Percentiles rank a stretch among this genome's conserved stretches.
Conservation (phyloP, 2,329 filamentous ascomycete species). For the Claviceps capensis region DNA sequence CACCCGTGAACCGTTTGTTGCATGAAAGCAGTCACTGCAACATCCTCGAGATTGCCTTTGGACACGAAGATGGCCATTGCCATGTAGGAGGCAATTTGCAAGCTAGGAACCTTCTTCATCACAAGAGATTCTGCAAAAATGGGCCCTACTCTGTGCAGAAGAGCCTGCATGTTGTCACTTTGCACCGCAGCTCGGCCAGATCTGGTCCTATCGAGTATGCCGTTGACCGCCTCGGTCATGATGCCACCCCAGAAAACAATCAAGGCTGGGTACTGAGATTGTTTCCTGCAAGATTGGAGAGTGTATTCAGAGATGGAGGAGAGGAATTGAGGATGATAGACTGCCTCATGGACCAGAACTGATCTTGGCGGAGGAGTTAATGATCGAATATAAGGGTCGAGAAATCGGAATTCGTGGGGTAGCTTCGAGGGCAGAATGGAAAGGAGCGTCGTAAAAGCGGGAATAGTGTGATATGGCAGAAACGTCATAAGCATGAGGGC, state of each 20-base stretch:
- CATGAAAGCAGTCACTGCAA: constrained; percentile 75
- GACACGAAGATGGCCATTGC: constrained; percentile 73
- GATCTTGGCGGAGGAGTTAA: constrained; percentile 65
- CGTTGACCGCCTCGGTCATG: constrained; percentile 71
- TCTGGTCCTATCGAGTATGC: constrained; percentile 62
- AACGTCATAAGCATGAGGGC: constrained; percentile 68
- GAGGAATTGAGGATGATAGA: constrained; percentile 65
- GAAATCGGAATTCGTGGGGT: constrained; percentile 65
- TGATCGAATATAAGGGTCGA: constrained; percentile 73
- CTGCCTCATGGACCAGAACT: constrained; percentile 70
- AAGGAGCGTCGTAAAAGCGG: constrained; percentile 72
- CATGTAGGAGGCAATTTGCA: constrained; percentile 86
- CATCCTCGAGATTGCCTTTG: constrained; percentile 67
- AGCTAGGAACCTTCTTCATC: constrained; percentile 60
- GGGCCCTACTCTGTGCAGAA: constrained; percentile 54
- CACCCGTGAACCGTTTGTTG: constrained; percentile 71
- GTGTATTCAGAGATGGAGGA: constrained; percentile 66
- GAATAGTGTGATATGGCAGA: constrained; percentile 79
- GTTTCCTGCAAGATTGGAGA: constrained; percentile 55
- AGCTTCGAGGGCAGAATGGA: constrained; percentile 72
- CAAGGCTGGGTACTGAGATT: constrained; percentile 62
- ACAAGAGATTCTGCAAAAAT: constrained; percentile 65
- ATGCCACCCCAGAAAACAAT: constrained; percentile 86
- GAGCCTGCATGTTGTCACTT: constrained; percentile 65
- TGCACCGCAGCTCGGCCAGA: constrained; percentile 68